Evolutionary conservation across 306 rosid species (phyloP).

Genomic region (Inga oerstediana): DNA sequence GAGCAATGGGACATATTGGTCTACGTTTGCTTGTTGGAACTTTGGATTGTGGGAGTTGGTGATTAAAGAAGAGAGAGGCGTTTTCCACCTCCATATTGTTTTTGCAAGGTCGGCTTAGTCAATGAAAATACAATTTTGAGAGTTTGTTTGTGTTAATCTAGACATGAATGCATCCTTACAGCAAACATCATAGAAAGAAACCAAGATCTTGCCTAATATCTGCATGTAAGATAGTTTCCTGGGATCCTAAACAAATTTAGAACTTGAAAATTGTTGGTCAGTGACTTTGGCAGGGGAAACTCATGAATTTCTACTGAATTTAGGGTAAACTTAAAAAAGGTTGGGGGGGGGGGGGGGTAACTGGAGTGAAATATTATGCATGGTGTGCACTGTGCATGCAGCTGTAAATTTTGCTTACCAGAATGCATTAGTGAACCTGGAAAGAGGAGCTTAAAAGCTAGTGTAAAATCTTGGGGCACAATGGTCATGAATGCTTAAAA

Average conservation of each 20-base stretch:
- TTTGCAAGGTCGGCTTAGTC: neutral
- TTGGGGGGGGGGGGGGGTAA: neutral
- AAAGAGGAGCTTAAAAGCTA: neutral
- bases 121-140: constrained; percentile 28
- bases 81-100: neutral
- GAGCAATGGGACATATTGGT: neutral
- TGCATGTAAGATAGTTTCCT: neutral
- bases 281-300: neutral
- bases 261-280: neutral
- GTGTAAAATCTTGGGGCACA: neutral
- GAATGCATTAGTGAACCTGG: neutral
- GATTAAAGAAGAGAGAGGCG: neutral
- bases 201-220: neutral
- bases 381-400: neutral
- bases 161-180: neutral
- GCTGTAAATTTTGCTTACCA: neutral
- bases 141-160: neutral
- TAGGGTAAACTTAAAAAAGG: too few relatives aligned
- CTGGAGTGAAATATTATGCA: neutral
- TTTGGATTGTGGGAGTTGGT: neutral
- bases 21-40: neutral
- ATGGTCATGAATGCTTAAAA: neutral
- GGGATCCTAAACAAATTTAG: neutral
- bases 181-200: neutral
- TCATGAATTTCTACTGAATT: neutral